Evolutionary conservation across 176 grass and related monocot genomes (phyloP).

Genomic region (Hordeum marinum): DNA sequence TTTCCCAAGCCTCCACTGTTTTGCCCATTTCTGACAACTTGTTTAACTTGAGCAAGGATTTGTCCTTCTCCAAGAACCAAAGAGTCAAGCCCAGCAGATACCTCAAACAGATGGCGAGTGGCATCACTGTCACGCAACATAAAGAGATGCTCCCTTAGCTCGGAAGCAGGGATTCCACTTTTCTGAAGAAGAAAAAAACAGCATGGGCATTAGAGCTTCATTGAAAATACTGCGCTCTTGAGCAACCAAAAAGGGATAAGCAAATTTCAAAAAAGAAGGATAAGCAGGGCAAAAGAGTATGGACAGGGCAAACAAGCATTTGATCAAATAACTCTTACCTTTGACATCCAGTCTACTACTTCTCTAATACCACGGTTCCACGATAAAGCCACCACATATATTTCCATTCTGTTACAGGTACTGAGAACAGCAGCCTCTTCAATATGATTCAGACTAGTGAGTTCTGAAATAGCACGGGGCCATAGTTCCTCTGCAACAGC

Average conservation of each 20-base stretch:
- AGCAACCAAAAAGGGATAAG: conserved; percentile 20
- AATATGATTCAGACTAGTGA: conserved; percentile 79
- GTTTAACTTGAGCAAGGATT: conserved; percentile 87
- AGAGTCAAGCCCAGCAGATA: conserved; percentile 82
- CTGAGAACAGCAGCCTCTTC: conserved; percentile 99
- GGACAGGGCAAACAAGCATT: not conserved
- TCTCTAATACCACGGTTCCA: conserved; percentile 97
- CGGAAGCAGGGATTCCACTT: conserved; percentile 72
- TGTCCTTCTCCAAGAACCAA: conserved; percentile 86
- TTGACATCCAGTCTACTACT: conserved; percentile 97
- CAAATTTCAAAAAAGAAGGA: too few species aligned
- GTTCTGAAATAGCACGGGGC: conserved; percentile 87
- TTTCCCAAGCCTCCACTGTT: conserved; percentile 75
- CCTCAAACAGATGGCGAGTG: conserved; percentile 78
- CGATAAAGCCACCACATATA: conserved; percentile 90
- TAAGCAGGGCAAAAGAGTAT: not conserved
- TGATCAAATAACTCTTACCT: conserved; percentile 46
- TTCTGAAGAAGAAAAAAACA: conserved; percentile 43
- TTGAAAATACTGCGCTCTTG: not conserved
- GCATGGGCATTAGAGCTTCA: conserved; percentile 15
- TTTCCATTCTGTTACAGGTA: conserved; percentile 98
- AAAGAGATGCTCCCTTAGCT: conserved; percentile 81
- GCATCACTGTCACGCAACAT: conserved; percentile 82
- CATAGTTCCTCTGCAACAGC: conserved; percentile 87
- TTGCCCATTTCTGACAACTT: conserved; percentile 80